A percentile compares a stretch with the other conserved stretches of the same genome.
phyloP scores from a whole-genome alignment of 202 grass and related monocot species.

The Setaria italica region DNA sequence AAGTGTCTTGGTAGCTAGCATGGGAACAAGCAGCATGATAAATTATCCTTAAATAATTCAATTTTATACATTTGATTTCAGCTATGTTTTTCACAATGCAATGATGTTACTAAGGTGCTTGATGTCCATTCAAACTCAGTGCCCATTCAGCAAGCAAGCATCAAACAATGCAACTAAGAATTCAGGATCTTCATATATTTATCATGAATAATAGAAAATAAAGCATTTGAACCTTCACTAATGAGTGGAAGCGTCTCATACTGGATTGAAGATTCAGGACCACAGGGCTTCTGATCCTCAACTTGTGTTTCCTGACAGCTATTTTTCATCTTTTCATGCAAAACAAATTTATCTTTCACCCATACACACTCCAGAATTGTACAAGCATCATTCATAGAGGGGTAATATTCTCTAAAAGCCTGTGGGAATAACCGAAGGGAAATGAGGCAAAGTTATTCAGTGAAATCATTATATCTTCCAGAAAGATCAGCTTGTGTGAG shows the following conservation, averaged over 20 bases:
- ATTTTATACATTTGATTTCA: neutral
- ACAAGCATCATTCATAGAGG: constrained; percentile 48
- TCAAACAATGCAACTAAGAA: constrained; percentile 18
- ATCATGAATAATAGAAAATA: constrained; percentile 34
- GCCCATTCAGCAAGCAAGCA: neutral
- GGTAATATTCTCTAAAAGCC: constrained; percentile 90
- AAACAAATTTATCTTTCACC: constrained; percentile 89
- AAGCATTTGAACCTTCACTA: constrained; percentile 60
- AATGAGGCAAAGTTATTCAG: constrained; percentile 23
- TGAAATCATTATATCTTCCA: constrained; percentile 30
- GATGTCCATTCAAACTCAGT: neutral
- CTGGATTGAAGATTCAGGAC: constrained; percentile 49
- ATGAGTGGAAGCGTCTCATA: constrained; percentile 64
- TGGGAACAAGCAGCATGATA: neutral
- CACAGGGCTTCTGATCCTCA: constrained; percentile 43
- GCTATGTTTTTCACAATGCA: constrained; percentile 8
- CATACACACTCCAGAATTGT: constrained; percentile 72
- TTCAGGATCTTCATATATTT: constrained; percentile 27
- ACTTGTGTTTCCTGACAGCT: constrained; percentile 47
- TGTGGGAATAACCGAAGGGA: constrained; percentile 33
- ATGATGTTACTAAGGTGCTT: constrained; percentile 5
- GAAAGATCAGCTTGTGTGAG: constrained; percentile 10
- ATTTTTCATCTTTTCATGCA: constrained; percentile 67
- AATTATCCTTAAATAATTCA: neutral
- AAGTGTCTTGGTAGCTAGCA: constrained; percentile 13